Conservation (phyloP, 331 rosid species). For the Quercus tomentella region DNA sequence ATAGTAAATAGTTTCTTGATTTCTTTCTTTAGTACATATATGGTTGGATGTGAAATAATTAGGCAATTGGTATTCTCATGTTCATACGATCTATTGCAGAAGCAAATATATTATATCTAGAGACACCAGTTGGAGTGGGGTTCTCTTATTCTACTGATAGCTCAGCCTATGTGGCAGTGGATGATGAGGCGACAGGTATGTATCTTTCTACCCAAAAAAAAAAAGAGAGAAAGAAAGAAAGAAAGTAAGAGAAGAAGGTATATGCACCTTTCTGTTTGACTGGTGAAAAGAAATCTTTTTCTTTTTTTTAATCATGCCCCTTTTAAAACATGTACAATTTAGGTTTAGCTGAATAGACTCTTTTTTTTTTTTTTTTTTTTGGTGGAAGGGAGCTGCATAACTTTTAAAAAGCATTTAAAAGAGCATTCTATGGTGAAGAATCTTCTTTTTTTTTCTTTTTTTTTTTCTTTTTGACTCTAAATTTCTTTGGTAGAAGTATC, state of each 20-base stretch:
- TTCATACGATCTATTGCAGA: conserved; percentile 32
- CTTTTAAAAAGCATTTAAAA: conserved; percentile 41
- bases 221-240: no score
- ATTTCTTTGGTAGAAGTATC: no score
- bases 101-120: conserved; percentile 75
- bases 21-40: not conserved
- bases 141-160: conserved; percentile 60
- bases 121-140: conserved; percentile 86
- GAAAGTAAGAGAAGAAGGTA: no score
- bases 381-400: conserved; percentile 12
- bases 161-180: conserved; percentile 54
- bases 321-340: conserved; percentile 21
- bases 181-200: conserved; percentile 64
- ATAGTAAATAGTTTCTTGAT: not conserved
- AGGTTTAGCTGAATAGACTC: conserved; percentile 22
- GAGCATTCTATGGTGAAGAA: conserved; percentile 34
- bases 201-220: not conserved
- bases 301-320: conserved; percentile 19
- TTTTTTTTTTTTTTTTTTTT: not conserved
- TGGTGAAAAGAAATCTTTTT: conserved; percentile 10
- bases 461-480: no score
- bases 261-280: conserved; percentile 12
- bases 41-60: conserved; percentile 1
- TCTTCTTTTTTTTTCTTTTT: no score
- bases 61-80: not conserved